These are phyloP conservation scores for Nicotiana otophora DNA, from an alignment of 257 asterid genomes.

Conservation along the genomic window DNA sequence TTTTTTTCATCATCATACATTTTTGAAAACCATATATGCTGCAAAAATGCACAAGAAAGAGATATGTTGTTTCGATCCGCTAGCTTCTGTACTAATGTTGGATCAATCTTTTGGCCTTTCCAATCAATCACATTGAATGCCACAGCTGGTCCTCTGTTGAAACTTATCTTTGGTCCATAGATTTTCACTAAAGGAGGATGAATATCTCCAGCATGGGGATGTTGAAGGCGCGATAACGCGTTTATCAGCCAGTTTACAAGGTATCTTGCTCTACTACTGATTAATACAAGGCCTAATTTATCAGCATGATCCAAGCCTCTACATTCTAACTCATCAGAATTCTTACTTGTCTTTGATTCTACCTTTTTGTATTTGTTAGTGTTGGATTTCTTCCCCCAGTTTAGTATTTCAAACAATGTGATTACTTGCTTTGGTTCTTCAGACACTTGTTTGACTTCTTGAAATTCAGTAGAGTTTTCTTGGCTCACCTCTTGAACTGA, in stretches of 20 bases:
- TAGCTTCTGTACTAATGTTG: constrained; percentile 61
- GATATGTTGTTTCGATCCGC: constrained; percentile 71
- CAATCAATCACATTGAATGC: constrained; percentile 79
- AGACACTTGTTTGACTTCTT: background rate
- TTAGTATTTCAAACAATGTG: constrained; percentile 24
- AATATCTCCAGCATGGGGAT: constrained; percentile 60
- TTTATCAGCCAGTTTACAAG: constrained; percentile 63
- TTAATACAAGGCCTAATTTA: constrained; percentile 48
- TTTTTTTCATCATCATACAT: constrained; percentile 30
- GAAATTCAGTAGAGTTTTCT: constrained; percentile 13
- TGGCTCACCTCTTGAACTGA: constrained; percentile 11
- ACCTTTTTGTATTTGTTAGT: background rate
- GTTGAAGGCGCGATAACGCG: constrained; percentile 50
- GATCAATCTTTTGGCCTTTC: constrained; percentile 72
- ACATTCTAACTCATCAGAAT: constrained; percentile 28
- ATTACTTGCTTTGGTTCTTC: constrained; percentile 16
- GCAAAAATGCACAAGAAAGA: constrained; percentile 45
- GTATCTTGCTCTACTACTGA: constrained; percentile 50
- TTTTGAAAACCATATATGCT: constrained; percentile 43
- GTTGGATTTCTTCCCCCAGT: constrained; percentile 6
- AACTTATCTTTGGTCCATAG: constrained; percentile 60
- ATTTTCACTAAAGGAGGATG: constrained; percentile 38
- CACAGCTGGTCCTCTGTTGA: constrained; percentile 55
- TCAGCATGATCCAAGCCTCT: constrained; percentile 76
- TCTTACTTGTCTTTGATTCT: background rate